Percentiles rank a stretch among this genome's conserved stretches.
These are phyloP conservation scores for Wallacemonas collosoma DNA, from an alignment of 208 protist species.

Conservation along the genomic window DNA sequence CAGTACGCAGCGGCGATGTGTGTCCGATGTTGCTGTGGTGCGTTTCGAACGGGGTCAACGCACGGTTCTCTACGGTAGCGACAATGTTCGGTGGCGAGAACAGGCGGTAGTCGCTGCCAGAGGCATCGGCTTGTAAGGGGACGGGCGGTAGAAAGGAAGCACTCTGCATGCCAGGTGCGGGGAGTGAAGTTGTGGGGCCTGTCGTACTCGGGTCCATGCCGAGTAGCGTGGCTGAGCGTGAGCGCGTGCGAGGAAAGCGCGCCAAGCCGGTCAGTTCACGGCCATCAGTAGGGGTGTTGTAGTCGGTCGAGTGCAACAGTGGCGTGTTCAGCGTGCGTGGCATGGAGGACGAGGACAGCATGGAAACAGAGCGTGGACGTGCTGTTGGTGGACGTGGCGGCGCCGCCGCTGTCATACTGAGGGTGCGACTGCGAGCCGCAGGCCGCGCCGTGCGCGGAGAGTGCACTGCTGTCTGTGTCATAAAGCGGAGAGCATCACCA, in stretches of 20 bases:
- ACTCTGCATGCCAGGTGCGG: background rate
- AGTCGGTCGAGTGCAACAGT: background rate
- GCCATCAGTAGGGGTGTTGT: background rate
- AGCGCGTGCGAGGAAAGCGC: background rate
- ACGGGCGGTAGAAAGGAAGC: background rate
- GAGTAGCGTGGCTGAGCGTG: slow-evolving; percentile 7
- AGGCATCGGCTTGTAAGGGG: background rate
- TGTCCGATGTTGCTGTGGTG: background rate
- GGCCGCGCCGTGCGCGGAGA: slow-evolving; percentile 11
- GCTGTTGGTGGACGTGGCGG: slow-evolving; percentile 1
- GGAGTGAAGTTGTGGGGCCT: background rate
- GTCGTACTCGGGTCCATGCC: background rate
- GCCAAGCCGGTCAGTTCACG: background rate
- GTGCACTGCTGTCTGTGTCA: background rate
- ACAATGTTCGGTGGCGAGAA: slow-evolving; percentile 7
- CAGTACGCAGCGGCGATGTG: background rate
- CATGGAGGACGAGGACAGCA: slow-evolving; percentile 8
- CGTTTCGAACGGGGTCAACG: background rate
- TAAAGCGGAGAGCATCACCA: background rate
- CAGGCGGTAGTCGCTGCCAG: background rate
- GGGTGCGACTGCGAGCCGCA: background rate
- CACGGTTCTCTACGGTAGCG: slow-evolving; percentile 12
- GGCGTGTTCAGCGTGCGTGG: background rate
- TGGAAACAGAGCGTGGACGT: slow-evolving; percentile 5
- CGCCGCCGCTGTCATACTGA: background rate